Evolutionary conservation across 768 basidiomycete genomes (phyloP), one percentile per base, ranked within the genome.

Genomic region (Neoboletus magnificus): DNA sequence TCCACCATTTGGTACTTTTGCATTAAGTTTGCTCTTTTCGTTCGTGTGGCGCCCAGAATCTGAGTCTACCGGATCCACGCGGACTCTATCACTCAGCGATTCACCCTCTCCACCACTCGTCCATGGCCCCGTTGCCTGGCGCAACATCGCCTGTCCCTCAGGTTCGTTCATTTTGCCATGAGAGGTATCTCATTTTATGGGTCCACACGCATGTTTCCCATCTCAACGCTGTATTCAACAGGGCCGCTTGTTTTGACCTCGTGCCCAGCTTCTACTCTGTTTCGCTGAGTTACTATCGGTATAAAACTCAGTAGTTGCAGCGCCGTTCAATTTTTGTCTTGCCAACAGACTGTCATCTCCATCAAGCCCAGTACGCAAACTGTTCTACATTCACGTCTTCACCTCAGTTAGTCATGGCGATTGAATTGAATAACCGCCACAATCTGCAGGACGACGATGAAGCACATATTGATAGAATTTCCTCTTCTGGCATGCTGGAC

Each of bases 211-310:
- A 52, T 47, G 43, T 60, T 71, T 60, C 54, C 62, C 67, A 64
- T 61, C 62, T 60, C 59, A 58, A 64, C 59, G 39, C 56, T 57
- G 58, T 50, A 44, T 45, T 62, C 70, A 49, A 57, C 62, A 70
- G 65, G 64, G 64, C 70, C 68, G 71, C 60, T 66, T 70, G 61
- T 66, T 71, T 61, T 47, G 58, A 62, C 70, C 70, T 64, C 70
- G 70, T 71, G 70, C 40, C 66, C 66, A 71, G 70, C 67, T 73
- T 71, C 71, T 69, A 61, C 68, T 66, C 62, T 71, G 71, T 63
- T 73, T 71, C 70, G 70, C 70, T 71, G 70, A 71, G 70, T 71
- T 71, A 71, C 65, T 73, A 72, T 72, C 59, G 60, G 62, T 73
- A 71, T 71, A 71, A 71, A 71, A 70, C 71, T 70, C 71, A 70